A percentile compares a stretch with the other conserved stretches of the same genome.
Conservation (phyloP, 192 early-diverging fungal species). For the Entomortierella parvispora region DNA sequence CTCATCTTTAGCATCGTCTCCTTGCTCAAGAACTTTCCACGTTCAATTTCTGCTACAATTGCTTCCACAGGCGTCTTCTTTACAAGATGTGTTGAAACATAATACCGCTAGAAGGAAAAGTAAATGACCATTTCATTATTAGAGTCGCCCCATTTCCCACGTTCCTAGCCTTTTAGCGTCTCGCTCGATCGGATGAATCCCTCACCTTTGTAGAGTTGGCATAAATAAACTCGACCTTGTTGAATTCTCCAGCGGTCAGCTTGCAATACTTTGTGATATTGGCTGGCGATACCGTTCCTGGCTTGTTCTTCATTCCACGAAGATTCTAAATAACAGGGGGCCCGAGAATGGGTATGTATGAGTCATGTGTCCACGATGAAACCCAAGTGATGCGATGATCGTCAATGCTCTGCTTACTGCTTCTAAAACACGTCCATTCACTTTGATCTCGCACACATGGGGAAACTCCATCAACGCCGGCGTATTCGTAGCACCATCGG, state of each 20-base stretch:
- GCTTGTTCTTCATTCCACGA: constrained; percentile 64
- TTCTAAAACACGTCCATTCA: constrained; percentile 52
- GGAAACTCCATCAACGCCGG: constrained; percentile 58
- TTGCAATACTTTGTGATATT: constrained; percentile 60
- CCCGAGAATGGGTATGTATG: not conserved
- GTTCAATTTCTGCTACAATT: constrained; percentile 56
- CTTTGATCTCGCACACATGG: constrained; percentile 56
- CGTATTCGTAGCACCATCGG: constrained; percentile 11
- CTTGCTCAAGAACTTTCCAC: constrained; percentile 50
- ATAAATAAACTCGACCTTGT: constrained; percentile 65
- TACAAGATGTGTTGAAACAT: constrained; percentile 54
- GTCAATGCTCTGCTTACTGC: constrained; percentile 56
- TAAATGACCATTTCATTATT: not conserved
- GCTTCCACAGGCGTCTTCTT: constrained; percentile 52
- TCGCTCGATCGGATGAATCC: not conserved
- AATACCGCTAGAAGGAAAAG: constrained; percentile 44
- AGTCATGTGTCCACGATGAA: not conserved
- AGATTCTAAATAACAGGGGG: constrained; percentile 43
- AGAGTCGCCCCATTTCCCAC: too few relatives aligned
- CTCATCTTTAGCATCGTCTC: constrained; percentile 57
- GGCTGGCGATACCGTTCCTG: constrained; percentile 66
- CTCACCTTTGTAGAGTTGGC: constrained; percentile 62
- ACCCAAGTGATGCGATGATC: not conserved
- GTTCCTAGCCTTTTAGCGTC: too few relatives aligned
- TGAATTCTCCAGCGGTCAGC: constrained; percentile 25